Base-by-base conservation (phyloP, 2,329 filamentous ascomycete species). In the Fusarium citri region DNA sequence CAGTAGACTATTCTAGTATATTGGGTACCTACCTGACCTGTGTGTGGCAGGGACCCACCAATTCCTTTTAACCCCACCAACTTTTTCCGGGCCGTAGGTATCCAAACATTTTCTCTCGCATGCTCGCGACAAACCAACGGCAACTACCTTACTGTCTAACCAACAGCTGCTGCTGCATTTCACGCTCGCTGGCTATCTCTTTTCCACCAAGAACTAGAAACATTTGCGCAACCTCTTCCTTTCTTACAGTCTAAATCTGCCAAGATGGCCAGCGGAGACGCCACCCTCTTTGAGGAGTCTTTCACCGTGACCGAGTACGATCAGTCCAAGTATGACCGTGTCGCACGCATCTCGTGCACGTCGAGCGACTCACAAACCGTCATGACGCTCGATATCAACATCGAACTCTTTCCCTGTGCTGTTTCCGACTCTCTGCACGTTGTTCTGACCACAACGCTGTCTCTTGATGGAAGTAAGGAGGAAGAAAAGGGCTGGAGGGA, bases 301-400 rank as follows among this genome's bases (percentile, higher is more conserved):
- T 98, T 98, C 87, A 92, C 88, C 66, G 87, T 98, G 76, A 95
- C 89, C 73, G 83, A 88, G 58, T 85, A 94, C 79, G 92, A 97
- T 83, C 87, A 90, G 77, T 88, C 91, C 77, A 97, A 98, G 83
- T 99, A 99, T 83, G 96, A 98, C 83, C 93, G 95, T 71, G 95
- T 98, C 26, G 92, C 93, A 58, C 95, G 96, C 74, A 89, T 98
- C 78, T 89, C 85, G 58, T 94, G 89, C 78, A 92, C 87, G 54
- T 95, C 92, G 25, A 85, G 87, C 72, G 94, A 97, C 82, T 88
- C 87, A 74, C 86, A 89, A 69, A 93, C 92, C 30, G 86, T 89
- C 69, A 90, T 98, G 84, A 91, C 89, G 8, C 92, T 99, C 65
- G 96, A 99, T 83, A 90, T 98, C 82, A 98, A 98, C 85, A 92